Evolutionary conservation across 495 filamentous ascomycete species (phyloP), one percentile per base, ranked within the genome.

Genomic region (Penicillium paxilli): DNA sequence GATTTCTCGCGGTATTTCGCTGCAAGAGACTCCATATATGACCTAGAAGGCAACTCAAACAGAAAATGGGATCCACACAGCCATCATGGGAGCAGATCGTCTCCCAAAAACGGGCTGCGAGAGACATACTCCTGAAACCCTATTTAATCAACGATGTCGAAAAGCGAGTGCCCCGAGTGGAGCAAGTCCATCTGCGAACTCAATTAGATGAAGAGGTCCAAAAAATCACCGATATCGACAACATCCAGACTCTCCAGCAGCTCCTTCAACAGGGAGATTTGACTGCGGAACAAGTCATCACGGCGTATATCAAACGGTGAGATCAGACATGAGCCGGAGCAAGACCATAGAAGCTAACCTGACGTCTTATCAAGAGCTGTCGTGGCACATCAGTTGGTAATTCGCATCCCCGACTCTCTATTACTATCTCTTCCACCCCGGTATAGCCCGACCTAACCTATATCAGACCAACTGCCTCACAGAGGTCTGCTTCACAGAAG

Each of bases 401-500:
- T 3, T 35, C 14, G 12, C 3, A 22, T 30, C 1, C 1, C 21
- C 19, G 11, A 24, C 4, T 12, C 10, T 21, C 20, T 33, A 12
- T 1, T 44, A 22, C 10, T 0, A 11, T 7, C 20, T 9, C 2
- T 25, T 22, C 35, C n/a, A 3, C 2, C 1, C n/a, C 6, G 3
- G 12, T 47, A 48, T 14, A 21, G 5, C 17, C n/a, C 28, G 11
- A 30, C 9, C 23, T 14, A 4, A 37, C 17, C 1, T 5, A 35
- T 11, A 35, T 5, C 3, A 81, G 62, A 80, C 73, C 44, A 85
- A 87, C 54, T 86, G 84, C 51, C 67, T 88, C 6, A 85, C 81
- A 2, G 87, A 91, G 57, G 79, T 85, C 25, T 71, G 86, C 33
- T 88, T 89, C 53, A 74, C 81, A 35, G 67, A 78, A 23, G 87